A percentile compares a stretch with the other conserved stretches of the same genome.
Conservation (phyloP, 2,329 filamentous ascomycete species). For the Aspergillus texensis region DNA sequence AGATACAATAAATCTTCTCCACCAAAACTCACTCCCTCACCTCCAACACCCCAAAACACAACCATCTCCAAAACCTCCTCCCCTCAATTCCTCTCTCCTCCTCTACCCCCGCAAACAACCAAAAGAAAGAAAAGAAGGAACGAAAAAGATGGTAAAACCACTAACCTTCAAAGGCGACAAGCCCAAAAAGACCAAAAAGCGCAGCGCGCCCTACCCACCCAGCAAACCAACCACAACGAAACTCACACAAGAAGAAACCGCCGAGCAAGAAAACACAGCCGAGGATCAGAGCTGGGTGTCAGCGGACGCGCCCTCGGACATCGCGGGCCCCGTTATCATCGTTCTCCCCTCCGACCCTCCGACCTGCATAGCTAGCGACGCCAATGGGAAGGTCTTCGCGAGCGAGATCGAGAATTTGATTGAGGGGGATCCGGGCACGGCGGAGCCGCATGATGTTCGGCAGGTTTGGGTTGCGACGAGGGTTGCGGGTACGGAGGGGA, state of each 20-base stretch:
- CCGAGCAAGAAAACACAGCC: conserved; percentile 34
- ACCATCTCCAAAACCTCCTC: conserved; percentile 80
- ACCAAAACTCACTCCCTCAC: conserved; percentile 62
- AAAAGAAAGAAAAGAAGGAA: neutral
- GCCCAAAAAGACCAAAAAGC: conserved; percentile 84
- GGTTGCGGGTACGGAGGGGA: conserved; percentile 64
- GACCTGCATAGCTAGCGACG: conserved; percentile 80
- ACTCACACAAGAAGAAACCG: conserved; percentile 7
- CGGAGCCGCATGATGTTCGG: conserved; percentile 92
- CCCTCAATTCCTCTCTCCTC: conserved; percentile 60
- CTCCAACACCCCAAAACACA: conserved; percentile 80
- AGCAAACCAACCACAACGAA: conserved; percentile 27
- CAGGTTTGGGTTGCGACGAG: conserved; percentile 93
- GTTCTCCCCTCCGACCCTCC: conserved; percentile 75
- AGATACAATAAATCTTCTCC: neutral
- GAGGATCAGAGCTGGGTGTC: conserved; percentile 90
- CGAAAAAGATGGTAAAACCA: conserved; percentile 36
- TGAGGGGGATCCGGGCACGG: conserved; percentile 77
- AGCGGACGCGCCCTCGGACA: conserved; percentile 72
- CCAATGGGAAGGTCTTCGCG: conserved; percentile 82
- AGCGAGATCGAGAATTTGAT: conserved; percentile 84
- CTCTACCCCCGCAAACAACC: neutral
- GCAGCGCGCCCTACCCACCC: conserved; percentile 48
- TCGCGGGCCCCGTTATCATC: conserved; percentile 80
- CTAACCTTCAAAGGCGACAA: conserved; percentile 97